Evolutionary conservation across 1,284 basidiomycete genomes (phyloP), one percentile per base, ranked within the genome.

Genomic region (Amylostereum areolatum): DNA sequence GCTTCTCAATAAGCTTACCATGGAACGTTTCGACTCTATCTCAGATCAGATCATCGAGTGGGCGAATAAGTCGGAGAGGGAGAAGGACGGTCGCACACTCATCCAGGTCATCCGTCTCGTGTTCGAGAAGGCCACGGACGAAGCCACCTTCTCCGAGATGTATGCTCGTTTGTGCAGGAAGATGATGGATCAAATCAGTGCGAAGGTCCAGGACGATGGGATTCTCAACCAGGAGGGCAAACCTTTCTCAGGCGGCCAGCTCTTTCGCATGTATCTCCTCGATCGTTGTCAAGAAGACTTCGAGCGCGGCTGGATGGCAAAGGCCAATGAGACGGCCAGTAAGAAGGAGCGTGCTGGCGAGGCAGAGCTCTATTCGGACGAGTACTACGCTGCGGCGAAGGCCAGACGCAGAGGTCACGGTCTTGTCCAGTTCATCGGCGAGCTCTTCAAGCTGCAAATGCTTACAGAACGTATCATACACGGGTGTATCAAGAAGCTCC

Each of bases 1-100:
- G 47, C 70, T 97, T 54, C 85, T 99, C 62, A 98, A 98, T 81
- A 97, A 96, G 74, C 82, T 98, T 45, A 96, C 95, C 1, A 87
- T 95, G 80, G 93, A 97, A 74, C 92, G 91, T 65, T 98, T 98
- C 75, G 92, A 96, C 59, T 88, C 89, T 5, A 97, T 98, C 61
- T 95, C 89, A 4, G 80, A 87, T 61, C 92, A 97, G 69, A 93
- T 97, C 62, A 87, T 97, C 56, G 72, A 79, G 18, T 97, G 90
- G 90, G 95, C 93, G 41, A 97, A 98, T 80, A 92, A 85, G 73
- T 93, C 90, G 5, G 84, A 87, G 69, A 80, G 85, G 58, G 95
- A 99, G 77, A 90, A 82, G 64, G 92, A 98, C 63, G 95, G 94
- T 3, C 81, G 89, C 54, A 97, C 93, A 1, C 80, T 98, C 59